A percentile compares a stretch with the other conserved stretches of the same genome.
Conservation (phyloP, 192 early-diverging fungal species). For the Backusella sp. region DNA sequence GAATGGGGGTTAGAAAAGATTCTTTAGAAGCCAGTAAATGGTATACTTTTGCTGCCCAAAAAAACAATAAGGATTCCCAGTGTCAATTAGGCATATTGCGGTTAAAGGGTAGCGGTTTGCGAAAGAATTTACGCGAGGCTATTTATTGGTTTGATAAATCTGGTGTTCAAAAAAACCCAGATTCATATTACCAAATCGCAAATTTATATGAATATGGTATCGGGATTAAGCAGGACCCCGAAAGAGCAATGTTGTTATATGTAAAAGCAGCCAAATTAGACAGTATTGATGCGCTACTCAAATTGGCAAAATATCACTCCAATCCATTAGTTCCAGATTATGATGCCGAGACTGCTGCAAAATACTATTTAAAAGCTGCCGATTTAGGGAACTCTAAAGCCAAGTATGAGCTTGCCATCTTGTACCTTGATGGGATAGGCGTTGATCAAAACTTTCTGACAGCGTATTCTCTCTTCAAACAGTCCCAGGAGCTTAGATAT, state of each 20-base stretch:
- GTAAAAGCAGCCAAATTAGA: neutral
- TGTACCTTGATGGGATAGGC: constrained; percentile 16
- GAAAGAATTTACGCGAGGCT: neutral
- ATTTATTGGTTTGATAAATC: neutral
- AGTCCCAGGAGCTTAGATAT: neutral
- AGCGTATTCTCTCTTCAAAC: neutral
- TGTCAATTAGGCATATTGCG: neutral
- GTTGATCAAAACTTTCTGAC: constrained; percentile 13
- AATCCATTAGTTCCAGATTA: neutral
- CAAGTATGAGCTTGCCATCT: too few relatives aligned
- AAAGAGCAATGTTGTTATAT: neutral
- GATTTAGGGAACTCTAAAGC: too few relatives aligned
- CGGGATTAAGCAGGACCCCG: neutral
- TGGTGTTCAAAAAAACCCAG: neutral
- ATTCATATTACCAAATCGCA: neutral
- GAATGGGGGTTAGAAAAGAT: constrained; percentile 54
- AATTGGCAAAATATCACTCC: neutral
- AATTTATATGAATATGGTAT: neutral
- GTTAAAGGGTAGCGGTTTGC: neutral
- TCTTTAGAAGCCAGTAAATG: constrained; percentile 47
- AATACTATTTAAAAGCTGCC: constrained; percentile 22
- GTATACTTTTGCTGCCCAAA: constrained; percentile 59
- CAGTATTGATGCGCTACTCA: neutral
- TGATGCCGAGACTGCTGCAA: constrained; percentile 16
- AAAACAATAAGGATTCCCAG: neutral